A percentile compares a stretch with the other conserved stretches of the same genome.
phyloP scores from a whole-genome alignment of 2,329 filamentous ascomycete species.

The Beauveria australis region DNA sequence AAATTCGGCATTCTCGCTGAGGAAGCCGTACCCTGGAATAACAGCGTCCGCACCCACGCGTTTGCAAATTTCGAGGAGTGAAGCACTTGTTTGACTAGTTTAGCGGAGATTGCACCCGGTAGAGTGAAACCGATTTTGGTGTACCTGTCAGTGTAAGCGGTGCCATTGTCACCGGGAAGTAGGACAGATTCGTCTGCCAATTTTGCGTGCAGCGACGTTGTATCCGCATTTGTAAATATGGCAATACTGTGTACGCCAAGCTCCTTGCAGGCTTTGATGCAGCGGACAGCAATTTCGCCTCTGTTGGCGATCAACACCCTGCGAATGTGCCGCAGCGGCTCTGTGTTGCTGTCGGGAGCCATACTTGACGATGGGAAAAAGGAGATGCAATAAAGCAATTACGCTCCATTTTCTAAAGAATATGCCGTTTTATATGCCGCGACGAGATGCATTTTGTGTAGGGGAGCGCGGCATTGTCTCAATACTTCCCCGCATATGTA shows the following conservation, averaged over 20 bases:
- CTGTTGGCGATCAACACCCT: slow-evolving; percentile 48
- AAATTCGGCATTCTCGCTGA: slow-evolving; percentile 55
- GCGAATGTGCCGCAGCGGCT: background rate
- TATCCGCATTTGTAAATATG: slow-evolving; percentile 49
- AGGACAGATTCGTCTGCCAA: slow-evolving; percentile 45
- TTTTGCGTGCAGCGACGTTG: slow-evolving; percentile 43
- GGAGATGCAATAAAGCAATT: background rate
- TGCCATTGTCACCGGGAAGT: slow-evolving; percentile 10
- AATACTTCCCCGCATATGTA: background rate
- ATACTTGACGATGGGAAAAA: background rate
- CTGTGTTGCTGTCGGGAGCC: slow-evolving; percentile 27
- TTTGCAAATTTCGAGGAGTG: slow-evolving; percentile 27
- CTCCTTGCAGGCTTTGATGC: slow-evolving; percentile 36
- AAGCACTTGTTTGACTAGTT: background rate
- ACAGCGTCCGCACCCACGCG: slow-evolving; percentile 43
- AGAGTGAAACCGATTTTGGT: too few species aligned
- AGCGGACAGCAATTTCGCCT: slow-evolving; percentile 49
- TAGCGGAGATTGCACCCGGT: background rate
- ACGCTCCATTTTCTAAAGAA: too few species aligned
- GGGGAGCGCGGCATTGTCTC: background rate
- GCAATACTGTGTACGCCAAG: slow-evolving; percentile 41
- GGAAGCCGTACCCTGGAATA: slow-evolving; percentile 57
- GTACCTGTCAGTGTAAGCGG: slow-evolving; percentile 12
- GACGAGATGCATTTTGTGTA: background rate
- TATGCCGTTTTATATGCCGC: background rate